A percentile compares a stretch with the other conserved stretches of the same genome.
phyloP scores from a whole-genome alignment of 75 land plant genomes.

The Azolla pinnata region DNA sequence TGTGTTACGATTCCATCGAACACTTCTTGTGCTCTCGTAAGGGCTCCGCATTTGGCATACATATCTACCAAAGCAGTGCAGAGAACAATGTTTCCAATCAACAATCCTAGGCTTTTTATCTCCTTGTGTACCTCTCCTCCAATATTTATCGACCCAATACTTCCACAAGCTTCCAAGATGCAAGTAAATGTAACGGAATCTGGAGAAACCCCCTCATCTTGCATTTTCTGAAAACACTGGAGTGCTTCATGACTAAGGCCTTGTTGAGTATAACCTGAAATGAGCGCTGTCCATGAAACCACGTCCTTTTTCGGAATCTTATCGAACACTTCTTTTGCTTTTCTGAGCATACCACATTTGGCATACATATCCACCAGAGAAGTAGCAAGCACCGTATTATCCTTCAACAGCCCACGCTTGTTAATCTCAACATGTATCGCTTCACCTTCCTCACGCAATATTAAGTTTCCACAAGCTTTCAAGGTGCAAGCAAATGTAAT shows the following conservation, averaged over 20 bases:
- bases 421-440: slow-evolving; percentile 25
- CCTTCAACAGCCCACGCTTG: slow-evolving; percentile 17
- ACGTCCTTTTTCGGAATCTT: slow-evolving; percentile 12
- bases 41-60: slow-evolving; percentile 34
- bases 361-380: slow-evolving; percentile 56
- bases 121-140: slow-evolving; percentile 14
- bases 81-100: background rate
- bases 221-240: slow-evolving; percentile 16
- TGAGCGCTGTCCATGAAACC: slow-evolving; percentile 19
- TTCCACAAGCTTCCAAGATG: slow-evolving; percentile 11
- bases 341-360: slow-evolving; percentile 25
- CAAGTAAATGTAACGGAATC: slow-evolving; percentile 12
- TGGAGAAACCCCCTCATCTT: slow-evolving; percentile 3
- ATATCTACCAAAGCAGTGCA: slow-evolving; percentile 13
- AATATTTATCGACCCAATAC: slow-evolving; percentile 2
- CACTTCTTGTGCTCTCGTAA: slow-evolving; percentile 32
- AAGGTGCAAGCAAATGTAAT: slow-evolving; percentile 37
- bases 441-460: slow-evolving; percentile 34
- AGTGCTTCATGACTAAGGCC: slow-evolving; percentile 17
- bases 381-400: slow-evolving; percentile 24
- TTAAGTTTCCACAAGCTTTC: slow-evolving; percentile 38
- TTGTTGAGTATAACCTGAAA: background rate
- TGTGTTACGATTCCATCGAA: slow-evolving; percentile 29
- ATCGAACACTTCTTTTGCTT: slow-evolving; percentile 18
- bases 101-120: slow-evolving; percentile 9